Conservation (phyloP, 495 filamentous ascomycete genomes). For the Neurospora sp. region DNA sequence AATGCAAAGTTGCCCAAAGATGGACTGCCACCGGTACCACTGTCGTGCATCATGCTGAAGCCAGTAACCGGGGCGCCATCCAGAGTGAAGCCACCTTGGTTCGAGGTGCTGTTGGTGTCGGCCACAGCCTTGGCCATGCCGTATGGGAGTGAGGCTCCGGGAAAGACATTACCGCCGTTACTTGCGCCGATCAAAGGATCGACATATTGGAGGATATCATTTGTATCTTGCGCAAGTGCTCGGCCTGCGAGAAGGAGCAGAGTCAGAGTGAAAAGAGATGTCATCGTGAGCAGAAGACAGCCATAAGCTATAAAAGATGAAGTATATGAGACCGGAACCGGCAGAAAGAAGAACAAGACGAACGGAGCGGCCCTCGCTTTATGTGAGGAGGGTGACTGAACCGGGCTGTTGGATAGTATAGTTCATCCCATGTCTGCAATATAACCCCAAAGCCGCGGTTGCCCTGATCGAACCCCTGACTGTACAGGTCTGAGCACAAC, state of each 20-base stretch:
- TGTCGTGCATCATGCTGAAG: constrained; percentile 61
- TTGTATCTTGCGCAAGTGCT: constrained; percentile 11
- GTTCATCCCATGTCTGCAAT: not conserved
- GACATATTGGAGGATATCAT: constrained; percentile 32
- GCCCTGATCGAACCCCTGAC: not conserved
- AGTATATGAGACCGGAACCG: too few relatives aligned
- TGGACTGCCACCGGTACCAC: constrained; percentile 57
- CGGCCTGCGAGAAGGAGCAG: constrained; percentile 2
- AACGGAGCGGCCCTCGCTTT: not conserved
- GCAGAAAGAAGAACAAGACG: not conserved
- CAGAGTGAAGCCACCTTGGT: constrained; percentile 64
- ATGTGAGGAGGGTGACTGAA: not conserved
- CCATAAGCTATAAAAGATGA: not conserved
- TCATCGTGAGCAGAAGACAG: not conserved
- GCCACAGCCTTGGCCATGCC: constrained; percentile 72
- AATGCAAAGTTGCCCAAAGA: constrained; percentile 68
- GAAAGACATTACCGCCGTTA: constrained; percentile 63
- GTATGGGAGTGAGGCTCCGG: constrained; percentile 64
- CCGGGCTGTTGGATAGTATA: not conserved
- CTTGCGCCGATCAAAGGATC: constrained; percentile 51
- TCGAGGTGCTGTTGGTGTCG: constrained; percentile 52
- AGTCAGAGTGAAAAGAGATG: not conserved
- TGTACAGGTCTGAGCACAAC: not conserved
- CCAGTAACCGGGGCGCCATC: constrained; percentile 53
- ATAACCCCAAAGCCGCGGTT: not conserved